Conservation (phyloP, 2,329 filamentous ascomycete genomes). For the Aspergillus brunneoviolaceus region DNA sequence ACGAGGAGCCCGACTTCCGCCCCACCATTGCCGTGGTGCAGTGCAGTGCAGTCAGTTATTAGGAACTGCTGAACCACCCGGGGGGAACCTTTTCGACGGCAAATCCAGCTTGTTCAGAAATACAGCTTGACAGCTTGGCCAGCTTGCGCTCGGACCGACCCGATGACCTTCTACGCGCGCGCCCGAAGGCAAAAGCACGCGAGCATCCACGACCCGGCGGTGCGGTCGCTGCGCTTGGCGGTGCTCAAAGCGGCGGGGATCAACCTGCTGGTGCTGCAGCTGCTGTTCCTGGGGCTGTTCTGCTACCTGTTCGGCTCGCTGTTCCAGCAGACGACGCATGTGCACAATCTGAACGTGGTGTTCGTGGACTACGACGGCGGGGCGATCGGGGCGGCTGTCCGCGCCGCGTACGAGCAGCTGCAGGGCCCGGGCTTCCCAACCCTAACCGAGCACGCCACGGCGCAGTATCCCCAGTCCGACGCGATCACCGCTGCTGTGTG, state of each 20-base stretch:
- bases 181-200: background rate
- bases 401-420: constrained; percentile 32
- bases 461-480: constrained; percentile 20
- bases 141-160: background rate
- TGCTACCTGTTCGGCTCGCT: constrained; percentile 41
- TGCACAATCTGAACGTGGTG: constrained; percentile 36
- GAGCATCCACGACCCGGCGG: constrained; percentile 8
- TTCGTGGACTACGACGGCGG: constrained; percentile 44
- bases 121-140: background rate
- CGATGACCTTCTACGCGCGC: constrained; percentile 7
- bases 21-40: background rate
- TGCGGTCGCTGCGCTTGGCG: constrained; percentile 7
- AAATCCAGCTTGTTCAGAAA: background rate
- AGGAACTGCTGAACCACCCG: background rate
- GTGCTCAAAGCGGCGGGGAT: constrained; percentile 19
- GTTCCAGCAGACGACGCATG: constrained; percentile 32
- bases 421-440: constrained; percentile 31
- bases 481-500: constrained; percentile 31
- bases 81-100: no score
- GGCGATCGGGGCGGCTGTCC: constrained; percentile 34
- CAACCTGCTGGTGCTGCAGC: constrained; percentile 36
- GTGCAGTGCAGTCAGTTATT: background rate
- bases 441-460: constrained; percentile 23
- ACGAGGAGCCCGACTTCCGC: background rate
- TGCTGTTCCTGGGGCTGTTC: constrained; percentile 39